phyloP scores from a whole-genome alignment of 306 rosid genomes.

The Glycine tomentella region DNA sequence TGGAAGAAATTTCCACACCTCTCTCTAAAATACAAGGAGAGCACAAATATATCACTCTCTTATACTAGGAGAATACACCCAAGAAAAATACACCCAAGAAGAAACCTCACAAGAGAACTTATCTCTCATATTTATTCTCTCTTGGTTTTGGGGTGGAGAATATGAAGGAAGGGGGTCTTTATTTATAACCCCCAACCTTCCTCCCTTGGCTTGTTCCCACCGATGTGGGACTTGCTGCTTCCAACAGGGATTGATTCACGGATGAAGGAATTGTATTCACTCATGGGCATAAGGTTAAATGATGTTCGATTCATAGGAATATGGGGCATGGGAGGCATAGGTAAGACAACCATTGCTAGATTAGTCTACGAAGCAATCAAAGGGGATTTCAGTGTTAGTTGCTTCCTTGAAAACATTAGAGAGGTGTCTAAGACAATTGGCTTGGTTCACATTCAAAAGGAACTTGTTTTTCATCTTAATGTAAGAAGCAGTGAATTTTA shows the following conservation, averaged over 20 bases:
- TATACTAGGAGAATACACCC: too few relatives aligned
- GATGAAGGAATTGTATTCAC: constrained; percentile 34
- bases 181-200: too few relatives aligned
- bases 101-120: too few relatives aligned
- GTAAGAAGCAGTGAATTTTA: constrained; percentile 6
- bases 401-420: constrained; percentile 48
- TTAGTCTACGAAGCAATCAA: constrained; percentile 37
- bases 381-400: constrained; percentile 30
- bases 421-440: constrained; percentile 37
- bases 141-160: too few relatives aligned
- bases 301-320: constrained; percentile 54
- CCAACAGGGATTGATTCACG: constrained; percentile 51
- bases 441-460: constrained; percentile 37
- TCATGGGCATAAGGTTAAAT: background rate
- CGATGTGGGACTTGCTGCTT: too few relatives aligned
- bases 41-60: too few relatives aligned
- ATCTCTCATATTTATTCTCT: too few relatives aligned
- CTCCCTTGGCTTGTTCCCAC: too few relatives aligned
- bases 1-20: too few relatives aligned
- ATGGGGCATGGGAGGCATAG: constrained; percentile 54
- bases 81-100: too few relatives aligned
- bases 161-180: too few relatives aligned
- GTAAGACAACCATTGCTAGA: constrained; percentile 51
- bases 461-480: constrained; percentile 39
- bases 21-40: too few relatives aligned